Conservation (phyloP, 176 grass and related monocot species). For the Coix lacrymajobi region DNA sequence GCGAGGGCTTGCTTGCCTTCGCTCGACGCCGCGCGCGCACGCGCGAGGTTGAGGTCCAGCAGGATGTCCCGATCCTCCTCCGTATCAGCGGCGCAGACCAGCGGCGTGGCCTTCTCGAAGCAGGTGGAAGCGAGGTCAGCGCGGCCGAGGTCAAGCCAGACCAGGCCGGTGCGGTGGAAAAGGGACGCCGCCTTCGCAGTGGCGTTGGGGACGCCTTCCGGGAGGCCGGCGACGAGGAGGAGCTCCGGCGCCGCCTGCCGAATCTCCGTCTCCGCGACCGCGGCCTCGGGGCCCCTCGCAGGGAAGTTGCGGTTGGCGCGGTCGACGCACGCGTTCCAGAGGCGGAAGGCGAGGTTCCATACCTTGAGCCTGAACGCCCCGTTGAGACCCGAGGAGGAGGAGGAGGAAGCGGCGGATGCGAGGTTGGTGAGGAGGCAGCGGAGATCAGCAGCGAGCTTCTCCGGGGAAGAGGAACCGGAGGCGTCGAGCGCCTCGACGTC, state of each 20-base stretch:
- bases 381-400: slow-evolving; percentile 27
- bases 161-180: slow-evolving; percentile 62
- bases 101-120: slow-evolving; percentile 84
- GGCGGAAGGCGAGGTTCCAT: slow-evolving; percentile 81
- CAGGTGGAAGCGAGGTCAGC: slow-evolving; percentile 71
- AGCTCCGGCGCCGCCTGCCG: slow-evolving; percentile 77
- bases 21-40: slow-evolving; percentile 59
- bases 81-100: slow-evolving; percentile 39
- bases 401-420: slow-evolving; percentile 21
- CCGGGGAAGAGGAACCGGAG: slow-evolving; percentile 32
- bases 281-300: background rate
- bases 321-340: slow-evolving; percentile 91
- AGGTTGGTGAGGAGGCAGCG: slow-evolving; percentile 51
- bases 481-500: slow-evolving; percentile 47
- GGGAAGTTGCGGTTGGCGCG: slow-evolving; percentile 57
- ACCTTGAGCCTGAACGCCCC: slow-evolving; percentile 47
- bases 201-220: slow-evolving; percentile 46
- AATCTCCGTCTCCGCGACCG: slow-evolving; percentile 55
- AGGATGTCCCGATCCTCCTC: slow-evolving; percentile 46
- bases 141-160: slow-evolving; percentile 72
- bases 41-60: slow-evolving; percentile 59
- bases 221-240: slow-evolving; percentile 50
- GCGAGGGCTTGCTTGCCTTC: slow-evolving; percentile 57
- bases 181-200: slow-evolving; percentile 63
- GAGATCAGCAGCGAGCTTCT: slow-evolving; percentile 45